phyloP scores from a whole-genome alignment of 2,329 filamentous ascomycete species.

The Hymenoscyphus linearis region DNA sequence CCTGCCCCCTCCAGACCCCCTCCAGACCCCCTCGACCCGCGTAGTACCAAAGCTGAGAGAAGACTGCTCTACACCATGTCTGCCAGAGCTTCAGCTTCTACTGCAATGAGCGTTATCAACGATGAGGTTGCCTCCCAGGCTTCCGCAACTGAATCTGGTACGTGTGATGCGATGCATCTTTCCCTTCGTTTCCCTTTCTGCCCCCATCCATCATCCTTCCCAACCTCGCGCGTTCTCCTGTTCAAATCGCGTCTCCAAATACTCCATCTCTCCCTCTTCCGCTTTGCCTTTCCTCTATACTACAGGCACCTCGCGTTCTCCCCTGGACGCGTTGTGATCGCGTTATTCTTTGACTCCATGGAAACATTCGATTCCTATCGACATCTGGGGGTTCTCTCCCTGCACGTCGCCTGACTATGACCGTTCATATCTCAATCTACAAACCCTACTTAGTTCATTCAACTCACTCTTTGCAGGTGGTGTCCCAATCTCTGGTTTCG shows the following conservation, averaged over 20 bases:
- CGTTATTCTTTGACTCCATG: neutral
- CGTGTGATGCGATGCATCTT: neutral
- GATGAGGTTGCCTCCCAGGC: neutral
- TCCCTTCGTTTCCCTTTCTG: neutral
- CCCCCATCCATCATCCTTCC: neutral
- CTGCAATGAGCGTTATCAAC: neutral
- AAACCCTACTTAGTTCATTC: neutral
- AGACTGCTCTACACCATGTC: neutral
- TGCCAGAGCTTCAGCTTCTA: neutral
- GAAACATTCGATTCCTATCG: neutral
- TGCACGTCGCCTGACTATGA: neutral
- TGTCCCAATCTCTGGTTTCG: constrained; percentile 10
- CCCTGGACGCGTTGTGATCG: neutral
- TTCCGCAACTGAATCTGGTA: neutral
- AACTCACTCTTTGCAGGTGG: constrained; percentile 11
- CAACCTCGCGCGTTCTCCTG: neutral
- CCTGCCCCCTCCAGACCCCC: too few relatives aligned
- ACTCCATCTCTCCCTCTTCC: neutral
- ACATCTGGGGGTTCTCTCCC: neutral
- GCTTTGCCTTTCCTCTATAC: too few relatives aligned
- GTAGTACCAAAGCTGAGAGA: neutral
- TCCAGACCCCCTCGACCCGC: neutral
- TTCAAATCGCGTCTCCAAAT: neutral
- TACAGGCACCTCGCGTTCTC: neutral
- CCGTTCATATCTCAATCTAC: neutral